Evolutionary conservation across 1,284 basidiomycete genomes (phyloP).

Genomic region (Taiwanofungus camphoratus): DNA sequence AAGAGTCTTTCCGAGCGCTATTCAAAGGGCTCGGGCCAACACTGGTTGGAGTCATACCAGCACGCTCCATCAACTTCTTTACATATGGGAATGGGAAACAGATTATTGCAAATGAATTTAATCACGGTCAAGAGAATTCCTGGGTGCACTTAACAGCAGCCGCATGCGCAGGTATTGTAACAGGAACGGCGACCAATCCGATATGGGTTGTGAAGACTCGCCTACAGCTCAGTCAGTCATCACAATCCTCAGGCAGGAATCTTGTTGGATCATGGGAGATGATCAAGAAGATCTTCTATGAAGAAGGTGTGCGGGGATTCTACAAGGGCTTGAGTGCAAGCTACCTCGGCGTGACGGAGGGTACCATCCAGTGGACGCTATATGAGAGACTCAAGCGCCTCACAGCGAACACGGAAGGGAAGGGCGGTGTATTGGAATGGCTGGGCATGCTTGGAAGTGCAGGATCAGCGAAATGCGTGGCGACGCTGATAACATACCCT

Average conservation of each 20-base stretch:
- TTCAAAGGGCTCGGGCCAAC: slow-evolving; percentile 96
- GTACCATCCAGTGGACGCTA: slow-evolving; percentile 96
- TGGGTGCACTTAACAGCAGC: slow-evolving; percentile 86
- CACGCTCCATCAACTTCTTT: slow-evolving; percentile 96
- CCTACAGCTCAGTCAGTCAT: slow-evolving; percentile 58
- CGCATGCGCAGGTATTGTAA: slow-evolving; percentile 80
- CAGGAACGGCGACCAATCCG: slow-evolving; percentile 90
- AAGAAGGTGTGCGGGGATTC: slow-evolving; percentile 85
- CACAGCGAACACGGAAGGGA: slow-evolving; percentile 46
- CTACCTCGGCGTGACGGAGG: slow-evolving; percentile 94
- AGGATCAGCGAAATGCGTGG: slow-evolving; percentile 90
- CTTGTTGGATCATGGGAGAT: slow-evolving; percentile 56
- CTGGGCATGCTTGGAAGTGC: slow-evolving; percentile 84
- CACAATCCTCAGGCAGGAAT: slow-evolving; percentile 18
- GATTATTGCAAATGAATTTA: slow-evolving; percentile 80
- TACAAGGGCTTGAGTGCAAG: slow-evolving; percentile 95
- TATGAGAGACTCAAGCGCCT: slow-evolving; percentile 84
- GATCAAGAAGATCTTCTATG: slow-evolving; percentile 68
- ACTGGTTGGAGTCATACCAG: slow-evolving; percentile 91
- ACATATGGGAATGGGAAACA: slow-evolving; percentile 97
- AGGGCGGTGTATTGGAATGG: slow-evolving; percentile 61
- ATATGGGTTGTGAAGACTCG: slow-evolving; percentile 99
- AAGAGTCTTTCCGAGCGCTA: slow-evolving; percentile 86
- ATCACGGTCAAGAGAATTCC: slow-evolving; percentile 79
- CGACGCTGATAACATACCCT: slow-evolving; percentile 92